phyloP scores from a whole-genome alignment of 176 grass and related monocot genomes.

The Alloteropsis semialata region DNA sequence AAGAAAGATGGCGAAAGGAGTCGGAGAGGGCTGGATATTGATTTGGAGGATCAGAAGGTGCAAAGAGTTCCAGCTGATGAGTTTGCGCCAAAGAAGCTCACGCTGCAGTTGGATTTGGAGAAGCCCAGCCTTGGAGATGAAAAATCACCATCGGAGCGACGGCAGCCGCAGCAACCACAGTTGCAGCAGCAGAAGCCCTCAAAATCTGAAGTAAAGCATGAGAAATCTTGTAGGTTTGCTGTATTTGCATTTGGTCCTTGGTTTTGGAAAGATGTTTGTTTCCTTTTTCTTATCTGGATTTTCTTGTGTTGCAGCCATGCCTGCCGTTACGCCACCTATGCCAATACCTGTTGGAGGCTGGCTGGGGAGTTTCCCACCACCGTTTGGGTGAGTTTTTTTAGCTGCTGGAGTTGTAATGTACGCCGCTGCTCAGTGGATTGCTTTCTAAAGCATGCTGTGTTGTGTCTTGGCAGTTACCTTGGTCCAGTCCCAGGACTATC shows the following conservation, averaged over 20 bases:
- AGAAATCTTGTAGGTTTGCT: slow-evolving; percentile 66
- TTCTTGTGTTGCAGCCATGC: slow-evolving; percentile 39
- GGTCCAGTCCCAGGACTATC: slow-evolving; percentile 68
- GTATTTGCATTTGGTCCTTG: slow-evolving; percentile 15
- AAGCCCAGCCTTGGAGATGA: slow-evolving; percentile 49
- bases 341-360: slow-evolving; percentile 74
- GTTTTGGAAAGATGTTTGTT: not conserved
- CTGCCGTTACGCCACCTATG: slow-evolving; percentile 58
- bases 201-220: slow-evolving; percentile 74
- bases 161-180: slow-evolving; percentile 9
- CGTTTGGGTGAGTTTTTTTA: slow-evolving; percentile 63
- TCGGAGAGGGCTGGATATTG: slow-evolving; percentile 37
- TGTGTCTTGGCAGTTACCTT: slow-evolving; percentile 58
- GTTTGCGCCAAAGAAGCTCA: slow-evolving; percentile 52
- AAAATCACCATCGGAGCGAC: slow-evolving; percentile 42
- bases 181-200: slow-evolving; percentile 43
- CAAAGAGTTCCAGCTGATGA: slow-evolving; percentile 45
- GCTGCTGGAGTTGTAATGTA: not conserved
- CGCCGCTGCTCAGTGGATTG: not conserved
- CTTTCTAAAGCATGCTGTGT: slow-evolving; percentile 30
- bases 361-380: slow-evolving; percentile 73
- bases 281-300: not conserved
- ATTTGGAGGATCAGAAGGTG: slow-evolving; percentile 60
- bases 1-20: slow-evolving; percentile 64
- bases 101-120: slow-evolving; percentile 87